Evolutionary conservation across 768 basidiomycete species (phyloP).

Genomic region (Mycena kentingensis): DNA sequence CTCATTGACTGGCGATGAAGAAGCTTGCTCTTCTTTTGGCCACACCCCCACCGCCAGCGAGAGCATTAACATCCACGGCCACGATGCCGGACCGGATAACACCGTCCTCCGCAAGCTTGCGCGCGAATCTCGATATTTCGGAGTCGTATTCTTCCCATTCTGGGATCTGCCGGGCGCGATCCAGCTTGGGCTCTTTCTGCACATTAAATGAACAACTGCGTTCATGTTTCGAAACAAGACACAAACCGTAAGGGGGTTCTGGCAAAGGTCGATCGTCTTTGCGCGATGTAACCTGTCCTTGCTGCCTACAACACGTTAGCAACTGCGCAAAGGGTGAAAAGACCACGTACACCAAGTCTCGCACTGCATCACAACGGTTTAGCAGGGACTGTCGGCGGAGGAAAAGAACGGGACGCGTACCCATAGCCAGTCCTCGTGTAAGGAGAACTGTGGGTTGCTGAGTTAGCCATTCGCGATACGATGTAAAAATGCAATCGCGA

Average conservation of each 20-base stretch:
- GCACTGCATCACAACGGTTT: constrained; percentile 56
- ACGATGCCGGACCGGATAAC: constrained; percentile 67
- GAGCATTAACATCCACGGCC: constrained; percentile 67
- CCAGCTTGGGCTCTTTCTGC: constrained; percentile 96
- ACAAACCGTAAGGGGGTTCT: constrained; percentile 90
- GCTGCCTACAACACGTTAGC: constrained; percentile 53
- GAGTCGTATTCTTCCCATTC: constrained; percentile 96
- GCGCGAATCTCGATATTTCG: constrained; percentile 85
- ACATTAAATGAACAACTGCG: background rate
- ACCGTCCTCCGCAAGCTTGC: constrained; percentile 68
- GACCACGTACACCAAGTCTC: constrained; percentile 90
- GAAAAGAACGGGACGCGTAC: constrained; percentile 40
- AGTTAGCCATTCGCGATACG: constrained; percentile 3
- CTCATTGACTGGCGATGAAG: background rate
- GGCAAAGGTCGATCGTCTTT: constrained; percentile 94
- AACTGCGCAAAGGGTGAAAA: background rate
- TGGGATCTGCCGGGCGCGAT: constrained; percentile 90
- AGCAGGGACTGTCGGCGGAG: background rate
- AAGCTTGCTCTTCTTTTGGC: constrained; percentile 4
- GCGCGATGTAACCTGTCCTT: constrained; percentile 80
- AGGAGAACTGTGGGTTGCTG: constrained; percentile 60
- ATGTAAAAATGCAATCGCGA: constrained; percentile 9
- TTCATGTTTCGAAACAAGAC: background rate
- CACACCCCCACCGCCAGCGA: constrained; percentile 49
- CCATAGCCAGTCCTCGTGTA: constrained; percentile 96